A percentile compares a stretch with the other conserved stretches of the same genome.
phyloP scores from a whole-genome alignment of 306 rosid genomes.

The Quercus suber region DNA sequence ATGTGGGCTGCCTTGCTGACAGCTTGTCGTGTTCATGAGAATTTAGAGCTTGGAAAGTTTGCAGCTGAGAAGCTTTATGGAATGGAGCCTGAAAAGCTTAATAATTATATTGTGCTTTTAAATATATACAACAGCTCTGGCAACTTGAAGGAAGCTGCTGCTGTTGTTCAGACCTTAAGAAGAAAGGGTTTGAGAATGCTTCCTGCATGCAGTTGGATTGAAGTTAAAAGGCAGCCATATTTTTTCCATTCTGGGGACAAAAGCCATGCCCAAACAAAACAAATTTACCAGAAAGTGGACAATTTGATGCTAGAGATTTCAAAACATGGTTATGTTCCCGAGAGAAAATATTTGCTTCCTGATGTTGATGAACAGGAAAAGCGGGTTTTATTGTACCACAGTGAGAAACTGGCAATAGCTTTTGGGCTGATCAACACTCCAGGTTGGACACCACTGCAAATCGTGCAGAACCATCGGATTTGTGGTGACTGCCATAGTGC shows the following conservation, averaged over 20 bases:
- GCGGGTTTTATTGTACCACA: constrained; percentile 46
- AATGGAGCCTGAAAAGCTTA: constrained; percentile 74
- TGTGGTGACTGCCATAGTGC: constrained; percentile 73
- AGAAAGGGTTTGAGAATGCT: constrained; percentile 78
- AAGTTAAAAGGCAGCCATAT: constrained; percentile 54
- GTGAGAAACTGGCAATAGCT: constrained; percentile 84
- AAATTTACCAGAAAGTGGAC: constrained; percentile 56
- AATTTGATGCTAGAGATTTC: constrained; percentile 61
- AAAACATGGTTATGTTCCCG: constrained; percentile 46
- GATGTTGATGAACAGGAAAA: constrained; percentile 79
- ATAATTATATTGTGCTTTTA: constrained; percentile 67
- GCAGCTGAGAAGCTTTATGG: constrained; percentile 80
- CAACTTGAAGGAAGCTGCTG: constrained; percentile 76
- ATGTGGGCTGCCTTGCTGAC: constrained; percentile 92
- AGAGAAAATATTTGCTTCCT: constrained; percentile 53
- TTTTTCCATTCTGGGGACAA: constrained; percentile 62
- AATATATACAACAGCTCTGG: constrained; percentile 66
- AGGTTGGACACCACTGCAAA: constrained; percentile 57
- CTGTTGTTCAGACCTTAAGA: constrained; percentile 65
- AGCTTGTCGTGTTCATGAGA: constrained; percentile 70
- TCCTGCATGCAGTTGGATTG: constrained; percentile 70
- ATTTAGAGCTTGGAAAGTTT: constrained; percentile 73
- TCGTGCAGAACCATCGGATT: constrained; percentile 74
- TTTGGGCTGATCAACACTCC: constrained; percentile 67
- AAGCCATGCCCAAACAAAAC: constrained; percentile 42